phyloP scores from a whole-genome alignment of 2,329 filamentous ascomycete genomes.

The Decorospora gaudefroyi region DNA sequence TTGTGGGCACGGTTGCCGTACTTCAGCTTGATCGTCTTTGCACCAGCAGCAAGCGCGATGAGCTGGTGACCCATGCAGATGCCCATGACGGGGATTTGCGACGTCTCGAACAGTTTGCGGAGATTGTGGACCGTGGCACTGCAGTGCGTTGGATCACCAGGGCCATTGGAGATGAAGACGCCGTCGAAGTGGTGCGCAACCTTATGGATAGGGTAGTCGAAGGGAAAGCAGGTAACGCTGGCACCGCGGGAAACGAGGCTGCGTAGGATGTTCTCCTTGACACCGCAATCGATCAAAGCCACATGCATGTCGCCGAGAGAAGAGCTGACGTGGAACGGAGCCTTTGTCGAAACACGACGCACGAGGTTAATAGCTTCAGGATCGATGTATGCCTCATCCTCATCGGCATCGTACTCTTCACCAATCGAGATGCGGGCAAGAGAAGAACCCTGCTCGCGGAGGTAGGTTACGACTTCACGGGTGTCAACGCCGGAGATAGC shows the following conservation, averaged over 20 bases:
- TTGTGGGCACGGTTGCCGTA: conserved; percentile 99
- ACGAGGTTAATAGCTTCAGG: conserved; percentile 97
- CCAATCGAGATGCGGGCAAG: conserved; percentile 92
- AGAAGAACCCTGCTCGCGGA: conserved; percentile 95
- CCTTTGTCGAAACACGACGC: conserved; percentile 95
- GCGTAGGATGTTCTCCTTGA: conserved; percentile 99
- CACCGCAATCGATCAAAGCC: conserved; percentile 94
- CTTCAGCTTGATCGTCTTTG: conserved; percentile 94
- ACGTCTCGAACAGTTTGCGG: conserved; percentile 84
- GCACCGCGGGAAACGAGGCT: conserved; percentile 90
- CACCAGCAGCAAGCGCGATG: conserved; percentile 84
- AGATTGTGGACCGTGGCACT: conserved; percentile 93
- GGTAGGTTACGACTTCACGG: conserved; percentile 90
- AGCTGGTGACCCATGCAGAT: conserved; percentile 98
- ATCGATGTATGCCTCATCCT: conserved; percentile 95
- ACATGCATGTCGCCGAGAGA: conserved; percentile 84
- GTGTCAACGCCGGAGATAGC: conserved; percentile 97
- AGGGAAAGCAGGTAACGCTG: conserved; percentile 92
- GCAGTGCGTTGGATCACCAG: conserved; percentile 97
- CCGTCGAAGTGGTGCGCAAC: conserved; percentile 97
- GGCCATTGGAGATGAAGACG: conserved; percentile 98
- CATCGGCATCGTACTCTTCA: conserved; percentile 97
- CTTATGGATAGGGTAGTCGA: conserved; percentile 97
- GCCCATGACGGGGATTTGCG: conserved; percentile 91
- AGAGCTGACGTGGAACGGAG: conserved; percentile 92